These are phyloP conservation scores for Rhizophagus prolifer DNA, from an alignment of 192 early-diverging fungal genomes.

Conservation along the genomic window DNA sequence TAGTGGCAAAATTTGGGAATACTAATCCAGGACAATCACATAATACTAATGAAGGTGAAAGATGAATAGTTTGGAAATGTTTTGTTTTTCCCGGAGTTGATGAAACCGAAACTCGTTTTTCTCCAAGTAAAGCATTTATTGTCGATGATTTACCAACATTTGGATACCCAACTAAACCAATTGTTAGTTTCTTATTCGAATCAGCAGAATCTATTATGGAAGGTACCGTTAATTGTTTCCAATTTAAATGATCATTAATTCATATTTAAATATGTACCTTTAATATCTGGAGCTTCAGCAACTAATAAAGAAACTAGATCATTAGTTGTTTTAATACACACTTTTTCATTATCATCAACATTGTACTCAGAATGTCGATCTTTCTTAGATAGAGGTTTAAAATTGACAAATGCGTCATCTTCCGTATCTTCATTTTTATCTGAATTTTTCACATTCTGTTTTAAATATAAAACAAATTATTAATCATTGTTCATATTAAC, in stretches of 20 bases:
- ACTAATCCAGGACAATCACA: conserved; percentile 99
- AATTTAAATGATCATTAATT: conserved; percentile 3
- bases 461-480: background rate
- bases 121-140: conserved; percentile 94
- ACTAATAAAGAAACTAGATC: conserved; percentile 54
- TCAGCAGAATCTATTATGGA: conserved; percentile 35
- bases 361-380: conserved; percentile 32
- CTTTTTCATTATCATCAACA: conserved; percentile 48
- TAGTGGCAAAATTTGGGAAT: conserved; percentile 98
- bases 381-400: conserved; percentile 36
- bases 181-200: conserved; percentile 62
- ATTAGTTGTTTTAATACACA: conserved; percentile 51
- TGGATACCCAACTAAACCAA: conserved; percentile 98
- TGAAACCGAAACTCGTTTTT: conserved; percentile 92
- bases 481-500: background rate
- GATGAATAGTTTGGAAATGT: conserved; percentile 98
- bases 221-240: background rate
- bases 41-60: conserved; percentile 80
- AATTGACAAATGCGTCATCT: conserved; percentile 36
- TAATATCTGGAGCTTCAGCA: conserved; percentile 43
- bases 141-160: conserved; percentile 99
- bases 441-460: conserved; percentile 29
- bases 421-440: conserved; percentile 32
- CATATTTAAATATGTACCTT: conserved; percentile 33
- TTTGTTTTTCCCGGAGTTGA: conserved; percentile 99